A percentile compares a stretch with the other conserved stretches of the same genome.
These are phyloP conservation scores for Exidia glandulosa DNA, from an alignment of 768 basidiomycete species.

Conservation along the genomic window DNA sequence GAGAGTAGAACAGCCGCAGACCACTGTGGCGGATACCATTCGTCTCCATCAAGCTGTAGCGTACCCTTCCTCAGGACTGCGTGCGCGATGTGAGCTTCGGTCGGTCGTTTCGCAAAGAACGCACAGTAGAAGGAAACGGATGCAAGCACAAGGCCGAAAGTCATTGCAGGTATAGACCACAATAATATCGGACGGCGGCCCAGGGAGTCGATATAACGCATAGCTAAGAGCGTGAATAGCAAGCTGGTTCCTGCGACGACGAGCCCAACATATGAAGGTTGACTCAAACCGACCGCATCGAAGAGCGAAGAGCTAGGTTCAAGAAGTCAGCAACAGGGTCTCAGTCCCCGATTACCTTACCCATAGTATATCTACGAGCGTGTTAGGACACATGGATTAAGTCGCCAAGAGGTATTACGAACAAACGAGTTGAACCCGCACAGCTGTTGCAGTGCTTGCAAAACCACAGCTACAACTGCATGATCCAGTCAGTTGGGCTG, in stretches of 20 bases:
- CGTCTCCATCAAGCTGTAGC: conserved; percentile 43
- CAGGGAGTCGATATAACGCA: conserved; percentile 62
- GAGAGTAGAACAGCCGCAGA: conserved; percentile 58
- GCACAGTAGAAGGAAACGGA: conserved; percentile 56
- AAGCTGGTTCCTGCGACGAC: conserved; percentile 74
- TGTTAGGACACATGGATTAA: background rate
- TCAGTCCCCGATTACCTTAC: background rate
- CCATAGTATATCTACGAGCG: background rate
- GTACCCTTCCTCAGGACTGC: conserved; percentile 52
- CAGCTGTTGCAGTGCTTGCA: conserved; percentile 76
- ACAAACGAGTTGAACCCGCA: conserved; percentile 72
- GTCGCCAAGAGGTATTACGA: conserved; percentile 16
- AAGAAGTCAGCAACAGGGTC: background rate
- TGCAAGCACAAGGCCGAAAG: conserved; percentile 50
- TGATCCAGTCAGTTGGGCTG: background rate
- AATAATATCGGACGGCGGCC: conserved; percentile 64
- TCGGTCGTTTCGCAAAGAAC: conserved; percentile 12
- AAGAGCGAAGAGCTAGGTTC: conserved; percentile 62
- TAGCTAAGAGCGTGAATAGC: conserved; percentile 62
- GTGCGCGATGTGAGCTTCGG: background rate
- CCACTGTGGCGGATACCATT: conserved; percentile 46
- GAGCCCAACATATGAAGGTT: conserved; percentile 71
- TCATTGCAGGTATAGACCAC: conserved; percentile 62
- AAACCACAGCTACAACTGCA: conserved; percentile 62
- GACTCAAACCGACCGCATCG: conserved; percentile 68